Conservation (phyloP, 192 early-diverging fungal genomes). For the Haplosporangium gracile region DNA sequence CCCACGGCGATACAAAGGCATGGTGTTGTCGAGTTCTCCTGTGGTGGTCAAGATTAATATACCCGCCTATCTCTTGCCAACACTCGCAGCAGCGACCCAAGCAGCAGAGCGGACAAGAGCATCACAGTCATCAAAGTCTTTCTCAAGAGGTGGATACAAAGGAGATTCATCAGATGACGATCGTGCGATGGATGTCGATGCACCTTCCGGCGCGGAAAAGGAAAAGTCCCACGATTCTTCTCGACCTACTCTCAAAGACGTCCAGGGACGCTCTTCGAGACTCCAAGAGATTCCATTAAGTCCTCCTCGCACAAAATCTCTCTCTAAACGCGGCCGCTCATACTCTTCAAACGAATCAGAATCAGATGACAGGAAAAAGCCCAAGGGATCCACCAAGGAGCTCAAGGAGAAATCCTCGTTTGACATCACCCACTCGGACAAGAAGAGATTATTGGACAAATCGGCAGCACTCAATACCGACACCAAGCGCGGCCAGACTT, state of each 20-base stretch:
- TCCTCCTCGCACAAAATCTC: constrained; percentile 1
- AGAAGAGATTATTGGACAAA: constrained; percentile 22
- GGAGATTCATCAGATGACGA: constrained; percentile 31
- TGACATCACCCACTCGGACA: constrained; percentile 15
- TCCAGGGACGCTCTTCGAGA: background rate
- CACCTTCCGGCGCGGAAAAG: constrained; percentile 8
- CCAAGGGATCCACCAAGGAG: constrained; percentile 7
- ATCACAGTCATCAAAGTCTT: background rate
- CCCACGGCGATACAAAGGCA: background rate
- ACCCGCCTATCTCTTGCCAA: constrained; percentile 30
- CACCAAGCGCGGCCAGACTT: background rate
- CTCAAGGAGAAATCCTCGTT: constrained; percentile 15
- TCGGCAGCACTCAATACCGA: background rate
- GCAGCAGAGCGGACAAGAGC: background rate
- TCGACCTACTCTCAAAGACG: background rate
- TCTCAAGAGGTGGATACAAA: constrained; percentile 14
- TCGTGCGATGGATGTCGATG: constrained; percentile 11
- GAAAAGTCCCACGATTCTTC: constrained; percentile 4
- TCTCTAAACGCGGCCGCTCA: constrained; percentile 23
- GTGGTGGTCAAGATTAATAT: constrained; percentile 47
- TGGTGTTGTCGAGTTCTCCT: constrained; percentile 27
- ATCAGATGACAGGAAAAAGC: constrained; percentile 27
- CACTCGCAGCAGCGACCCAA: background rate
- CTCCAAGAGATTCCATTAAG: constrained; percentile 9
- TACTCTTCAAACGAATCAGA: constrained; percentile 36